Conservation (phyloP, 306 rosid species). For the Geum urbanum region DNA sequence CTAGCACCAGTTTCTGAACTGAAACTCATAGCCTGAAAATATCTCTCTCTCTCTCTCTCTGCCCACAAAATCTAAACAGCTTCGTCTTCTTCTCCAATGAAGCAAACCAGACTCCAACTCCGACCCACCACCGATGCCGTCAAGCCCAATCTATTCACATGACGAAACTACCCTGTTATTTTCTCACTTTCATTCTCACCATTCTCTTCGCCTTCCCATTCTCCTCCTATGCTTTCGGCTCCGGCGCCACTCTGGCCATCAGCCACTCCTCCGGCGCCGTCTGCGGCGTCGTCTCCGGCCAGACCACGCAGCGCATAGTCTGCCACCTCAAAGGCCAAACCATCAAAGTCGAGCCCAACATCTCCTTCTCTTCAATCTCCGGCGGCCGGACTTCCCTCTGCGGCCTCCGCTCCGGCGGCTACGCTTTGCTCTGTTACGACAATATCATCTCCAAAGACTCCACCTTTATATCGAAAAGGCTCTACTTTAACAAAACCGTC, state of each 20-base stretch:
- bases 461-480: slow-evolving; percentile 32
- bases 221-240: slow-evolving; percentile 51
- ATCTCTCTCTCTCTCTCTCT: slow-evolving; percentile 11
- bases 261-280: slow-evolving; percentile 47
- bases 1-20: not conserved
- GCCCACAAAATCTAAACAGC: slow-evolving; percentile 3
- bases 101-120: slow-evolving; percentile 29
- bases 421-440: slow-evolving; percentile 55
- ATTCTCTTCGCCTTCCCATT: slow-evolving; percentile 19
- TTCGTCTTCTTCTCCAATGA: slow-evolving; percentile 46
- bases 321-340: slow-evolving; percentile 51
- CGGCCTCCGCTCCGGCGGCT: slow-evolving; percentile 61
- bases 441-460: slow-evolving; percentile 9
- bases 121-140: slow-evolving; percentile 31
- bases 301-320: slow-evolving; percentile 44
- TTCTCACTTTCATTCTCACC: slow-evolving; percentile 6
- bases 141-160: slow-evolving; percentile 37
- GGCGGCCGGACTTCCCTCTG: slow-evolving; percentile 65
- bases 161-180: slow-evolving; percentile 49
- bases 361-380: slow-evolving; percentile 53
- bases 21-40: not conserved
- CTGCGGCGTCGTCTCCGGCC: slow-evolving; percentile 60
- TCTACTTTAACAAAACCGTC: slow-evolving; percentile 37
- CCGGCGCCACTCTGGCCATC: slow-evolving; percentile 70
- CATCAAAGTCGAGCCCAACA: slow-evolving; percentile 37